These are phyloP conservation scores for Vitis riparia DNA, from an alignment of 164 flowering plant species.

Conservation along the genomic window DNA sequence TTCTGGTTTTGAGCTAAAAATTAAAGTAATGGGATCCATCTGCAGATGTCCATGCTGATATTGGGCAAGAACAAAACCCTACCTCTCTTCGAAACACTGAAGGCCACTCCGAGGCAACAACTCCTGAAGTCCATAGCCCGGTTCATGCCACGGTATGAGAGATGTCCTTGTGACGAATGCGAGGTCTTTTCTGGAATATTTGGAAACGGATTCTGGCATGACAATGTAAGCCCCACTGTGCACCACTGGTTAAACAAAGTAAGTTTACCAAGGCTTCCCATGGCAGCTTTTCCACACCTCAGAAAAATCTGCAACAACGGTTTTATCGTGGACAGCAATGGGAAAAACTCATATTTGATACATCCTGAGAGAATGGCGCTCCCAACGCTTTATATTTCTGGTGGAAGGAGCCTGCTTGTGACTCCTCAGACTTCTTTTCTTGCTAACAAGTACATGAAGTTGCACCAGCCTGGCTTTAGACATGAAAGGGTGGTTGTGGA, in stretches of 20 bases:
- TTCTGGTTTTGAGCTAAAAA: not conserved
- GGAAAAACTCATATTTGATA: constrained; percentile 41
- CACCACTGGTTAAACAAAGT: constrained; percentile 47
- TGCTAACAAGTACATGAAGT: constrained; percentile 56
- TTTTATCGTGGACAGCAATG: constrained; percentile 46
- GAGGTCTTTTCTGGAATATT: constrained; percentile 59
- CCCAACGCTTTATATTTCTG: constrained; percentile 56
- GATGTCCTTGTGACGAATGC: constrained; percentile 56
- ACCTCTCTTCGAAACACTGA: constrained; percentile 26
- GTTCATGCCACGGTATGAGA: constrained; percentile 50
- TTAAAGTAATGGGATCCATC: not conserved
- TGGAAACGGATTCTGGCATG: constrained; percentile 62
- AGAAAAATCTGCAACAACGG: constrained; percentile 54
- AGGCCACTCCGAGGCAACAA: constrained; percentile 29
- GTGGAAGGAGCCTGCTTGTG: constrained; percentile 45
- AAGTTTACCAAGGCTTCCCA: constrained; percentile 39
- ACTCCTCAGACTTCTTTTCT: constrained; percentile 57
- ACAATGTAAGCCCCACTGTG: constrained; percentile 44
- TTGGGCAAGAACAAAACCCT: constrained; percentile 41
- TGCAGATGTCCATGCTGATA: constrained; percentile 50
- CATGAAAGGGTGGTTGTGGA: constrained; percentile 58
- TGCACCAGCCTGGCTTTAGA: constrained; percentile 58
- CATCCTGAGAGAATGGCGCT: constrained; percentile 62
- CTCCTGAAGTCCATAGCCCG: constrained; percentile 42
- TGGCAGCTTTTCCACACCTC: constrained; percentile 60